phyloP scores from a whole-genome alignment of 441 rosid species.

The Mallotus repandus region DNA sequence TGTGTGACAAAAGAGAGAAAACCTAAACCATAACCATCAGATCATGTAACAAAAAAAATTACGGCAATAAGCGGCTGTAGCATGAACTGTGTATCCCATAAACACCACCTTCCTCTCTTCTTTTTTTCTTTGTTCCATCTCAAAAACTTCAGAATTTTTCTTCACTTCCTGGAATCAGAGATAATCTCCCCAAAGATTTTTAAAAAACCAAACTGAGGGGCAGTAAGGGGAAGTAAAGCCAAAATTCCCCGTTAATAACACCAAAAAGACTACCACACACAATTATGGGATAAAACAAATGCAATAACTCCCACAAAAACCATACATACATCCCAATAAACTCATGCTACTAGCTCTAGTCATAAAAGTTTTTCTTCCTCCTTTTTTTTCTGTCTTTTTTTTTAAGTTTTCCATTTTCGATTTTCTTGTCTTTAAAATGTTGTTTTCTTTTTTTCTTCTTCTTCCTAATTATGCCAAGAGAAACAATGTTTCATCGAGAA shows the following conservation, averaged over 20 bases:
- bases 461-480: conserved; percentile 23
- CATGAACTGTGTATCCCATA: conserved; percentile 25
- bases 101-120: conserved; percentile 7
- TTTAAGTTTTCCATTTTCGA: conserved; percentile 2
- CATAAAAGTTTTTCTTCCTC: neutral
- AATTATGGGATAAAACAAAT: neutral
- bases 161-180: neutral
- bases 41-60: conserved; percentile 16
- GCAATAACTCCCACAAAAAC: conserved; percentile 1
- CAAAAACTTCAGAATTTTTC: neutral
- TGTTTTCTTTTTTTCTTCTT: conserved; percentile 10
- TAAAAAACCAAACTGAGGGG: conserved; percentile 30
- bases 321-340: conserved; percentile 21
- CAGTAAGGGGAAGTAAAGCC: conserved; percentile 16
- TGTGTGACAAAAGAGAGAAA: neutral
- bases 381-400: neutral
- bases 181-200: conserved; percentile 23
- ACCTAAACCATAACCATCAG: neutral
- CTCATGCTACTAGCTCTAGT: conserved; percentile 31
- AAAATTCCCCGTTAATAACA: conserved; percentile 27
- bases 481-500: conserved; percentile 12
- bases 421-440: conserved; percentile 4
- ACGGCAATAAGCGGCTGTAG: conserved; percentile 10
- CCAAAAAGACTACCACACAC: conserved; percentile 17
- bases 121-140: conserved; percentile 9